Evolutionary conservation across 108 stramenopile species (phyloP).

Genomic region (Cyclotella distinguenda): DNA sequence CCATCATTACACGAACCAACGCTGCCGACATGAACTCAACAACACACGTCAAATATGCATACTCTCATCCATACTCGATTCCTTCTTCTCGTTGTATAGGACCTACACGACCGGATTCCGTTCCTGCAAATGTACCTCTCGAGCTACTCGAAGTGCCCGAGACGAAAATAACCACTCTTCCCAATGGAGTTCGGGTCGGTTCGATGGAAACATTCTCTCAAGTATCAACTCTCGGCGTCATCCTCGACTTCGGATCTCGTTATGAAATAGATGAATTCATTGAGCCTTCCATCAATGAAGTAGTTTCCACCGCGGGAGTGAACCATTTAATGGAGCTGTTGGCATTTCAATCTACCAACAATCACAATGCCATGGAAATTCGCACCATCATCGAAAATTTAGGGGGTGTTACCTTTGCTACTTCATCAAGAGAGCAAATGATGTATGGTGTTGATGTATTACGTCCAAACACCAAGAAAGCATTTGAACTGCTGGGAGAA

Average conservation of each 20-base stretch:
- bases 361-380: conserved; percentile 50
- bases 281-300: neutral
- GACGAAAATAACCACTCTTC: conserved; percentile 71
- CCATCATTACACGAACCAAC: conserved; percentile 59
- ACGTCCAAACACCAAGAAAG: conserved; percentile 78
- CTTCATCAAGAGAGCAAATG: conserved; percentile 86
- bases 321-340: conserved; percentile 91
- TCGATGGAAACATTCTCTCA: conserved; percentile 85
- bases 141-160: conserved; percentile 55
- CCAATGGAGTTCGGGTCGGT: conserved; percentile 87
- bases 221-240: conserved; percentile 74
- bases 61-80: neutral
- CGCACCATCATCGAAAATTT: conserved; percentile 57
- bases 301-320: conserved; percentile 56
- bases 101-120: conserved; percentile 41
- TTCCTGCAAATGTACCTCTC: conserved; percentile 61
- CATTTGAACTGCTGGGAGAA: conserved; percentile 78
- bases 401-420: conserved; percentile 81
- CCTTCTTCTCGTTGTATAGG: conserved; percentile 38
- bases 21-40: conserved; percentile 19
- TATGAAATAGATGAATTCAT: conserved; percentile 56
- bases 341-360: conserved; percentile 81
- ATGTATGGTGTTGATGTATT: conserved; percentile 92
- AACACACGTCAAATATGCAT: neutral
- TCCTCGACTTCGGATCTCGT: conserved; percentile 76